Evolutionary conservation across 257 asterid genomes (phyloP), one percentile per base, ranked within the genome.

Genomic region (Capsicum baccatum): DNA sequence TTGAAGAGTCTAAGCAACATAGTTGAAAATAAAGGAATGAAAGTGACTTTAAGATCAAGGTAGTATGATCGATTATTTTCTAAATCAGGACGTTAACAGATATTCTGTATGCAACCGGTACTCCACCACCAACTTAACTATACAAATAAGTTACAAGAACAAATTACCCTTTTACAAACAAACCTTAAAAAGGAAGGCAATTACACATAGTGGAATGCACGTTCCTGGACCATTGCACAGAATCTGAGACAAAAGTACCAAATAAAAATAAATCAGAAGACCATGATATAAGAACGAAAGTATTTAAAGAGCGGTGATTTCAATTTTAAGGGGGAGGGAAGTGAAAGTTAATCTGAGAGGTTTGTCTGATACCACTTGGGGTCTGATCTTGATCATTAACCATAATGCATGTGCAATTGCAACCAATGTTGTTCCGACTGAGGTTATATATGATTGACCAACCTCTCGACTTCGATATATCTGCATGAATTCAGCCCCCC

Each of bases 221-320:
- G 99, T 96, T 80, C 99, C 99, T 80, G 99, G 99, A 37, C 99
- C 98, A 85, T 94, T 96, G 91, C 98, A 94, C 64, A 94, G 87
- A 86, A 94, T 92, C 98, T 95, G 92, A 80, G 82, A 76, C 15
- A 56, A 81, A 26, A 81, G 64, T 14, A 14, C 63, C 81, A 52
- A 13, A 26, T 1, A 54, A 0, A 26, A 48, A 52, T 76, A 54
- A 76, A 54, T 76, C 0, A 76, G 9, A 54, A 52, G 26, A 76
- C 9, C 4, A 0, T 0, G 63, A 52, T 21, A 26, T 50, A 21
- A 0, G 7, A 82, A 64, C 37, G 21, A 55, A 37, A 63, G 39
- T n/a, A 54, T 35, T 19, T 57, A 8, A 56, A 54, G 26, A 76
- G 10, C 55, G 26, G 11, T n/a, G 11, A 8, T 11, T 68, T 3